Evolutionary conservation across 2,329 filamentous ascomycete species (phyloP), one percentile per base, ranked within the genome.

Genomic region (Aspergillus sp.): DNA sequence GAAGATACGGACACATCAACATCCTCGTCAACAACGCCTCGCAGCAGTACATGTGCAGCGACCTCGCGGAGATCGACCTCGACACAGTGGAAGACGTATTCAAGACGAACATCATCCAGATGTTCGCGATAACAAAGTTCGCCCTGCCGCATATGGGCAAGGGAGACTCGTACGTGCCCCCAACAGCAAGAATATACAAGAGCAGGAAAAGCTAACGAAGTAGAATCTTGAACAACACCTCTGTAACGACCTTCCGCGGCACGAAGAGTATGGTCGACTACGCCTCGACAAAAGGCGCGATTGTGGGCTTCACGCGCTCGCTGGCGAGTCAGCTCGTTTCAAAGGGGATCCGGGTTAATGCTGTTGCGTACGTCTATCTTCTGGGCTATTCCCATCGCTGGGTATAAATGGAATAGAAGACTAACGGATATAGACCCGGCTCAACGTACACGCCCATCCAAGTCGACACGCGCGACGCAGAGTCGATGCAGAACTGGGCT

Each of bases 71-170:
- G 1, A 85, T 84, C 27, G 77, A 85, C 65, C 75, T 86, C 1
- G 77, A 82, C 14, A 72, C 78, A 0, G 81, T 86, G 0, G 80
- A 85, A 60, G 81, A 79, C 62, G 82, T 80, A 0, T 87, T 86
- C 75, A 78, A 78, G 45, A 80, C 77, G 59, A 86, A 86, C 59
- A 81, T 86, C 33, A 63, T 84, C 8, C 78, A 81, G 55, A 85
- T 85, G 75, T 83, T 86, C 64, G 82, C 82, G n/a, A 74, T 86
- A 59, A 81, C 81, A 5, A 86, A 86, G 66, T 85, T 79, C 59
- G 76, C 82, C 0, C 68, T 86, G 7, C 79, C 79, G 5, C 79
- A 85, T 62, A 83, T 86, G 82, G 74, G 78, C 55, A 76, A 73
- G 51, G 81, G 82, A 4, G 72, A 73, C 46, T 78, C 75, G 78